A percentile compares a stretch with the other conserved stretches of the same genome.
These are phyloP conservation scores for Boehmeria nivea DNA, from an alignment of 306 rosid genomes.

Conservation along the genomic window DNA sequence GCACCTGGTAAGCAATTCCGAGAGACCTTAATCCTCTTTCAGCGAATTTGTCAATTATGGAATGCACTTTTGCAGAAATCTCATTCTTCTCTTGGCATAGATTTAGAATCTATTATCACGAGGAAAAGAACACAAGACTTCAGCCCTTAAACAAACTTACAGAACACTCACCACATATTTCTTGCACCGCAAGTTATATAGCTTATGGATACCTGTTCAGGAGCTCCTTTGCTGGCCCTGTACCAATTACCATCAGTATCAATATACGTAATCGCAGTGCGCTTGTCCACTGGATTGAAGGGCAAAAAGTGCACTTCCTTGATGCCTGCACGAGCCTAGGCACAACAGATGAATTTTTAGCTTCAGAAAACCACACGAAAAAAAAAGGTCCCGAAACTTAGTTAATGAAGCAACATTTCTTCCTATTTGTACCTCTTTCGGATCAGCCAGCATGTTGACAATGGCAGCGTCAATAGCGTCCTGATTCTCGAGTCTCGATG, in stretches of 20 bases:
- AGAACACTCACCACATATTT: background rate
- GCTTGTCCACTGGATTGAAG: conserved; percentile 86
- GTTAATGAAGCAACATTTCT: background rate
- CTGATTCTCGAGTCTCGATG: conserved; percentile 77
- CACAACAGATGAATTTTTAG: background rate
- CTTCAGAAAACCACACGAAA: conserved; percentile 2
- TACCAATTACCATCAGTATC: conserved; percentile 62
- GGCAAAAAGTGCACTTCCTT: conserved; percentile 85
- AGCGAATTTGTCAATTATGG: conserved; percentile 77
- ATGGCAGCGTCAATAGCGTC: conserved; percentile 85
- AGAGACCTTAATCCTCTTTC: conserved; percentile 88
- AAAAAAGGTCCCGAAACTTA: conserved; percentile 3
- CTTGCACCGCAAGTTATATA: background rate
- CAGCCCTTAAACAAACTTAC: conserved; percentile 16
- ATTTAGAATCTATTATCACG: conserved; percentile 51
- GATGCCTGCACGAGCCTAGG: conserved; percentile 68
- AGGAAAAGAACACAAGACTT: conserved; percentile 15
- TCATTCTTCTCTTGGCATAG: conserved; percentile 58
- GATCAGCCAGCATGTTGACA: conserved; percentile 75
- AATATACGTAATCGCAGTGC: conserved; percentile 76
- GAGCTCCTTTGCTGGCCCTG: conserved; percentile 88
- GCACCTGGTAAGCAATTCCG: conserved; percentile 76
- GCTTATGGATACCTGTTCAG: conserved; percentile 59
- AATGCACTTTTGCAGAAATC: conserved; percentile 62
- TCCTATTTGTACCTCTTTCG: conserved; percentile 56